Base-by-base conservation (phyloP, 768 basidiomycete species). In the Pulveroboletus sp. region DNA sequence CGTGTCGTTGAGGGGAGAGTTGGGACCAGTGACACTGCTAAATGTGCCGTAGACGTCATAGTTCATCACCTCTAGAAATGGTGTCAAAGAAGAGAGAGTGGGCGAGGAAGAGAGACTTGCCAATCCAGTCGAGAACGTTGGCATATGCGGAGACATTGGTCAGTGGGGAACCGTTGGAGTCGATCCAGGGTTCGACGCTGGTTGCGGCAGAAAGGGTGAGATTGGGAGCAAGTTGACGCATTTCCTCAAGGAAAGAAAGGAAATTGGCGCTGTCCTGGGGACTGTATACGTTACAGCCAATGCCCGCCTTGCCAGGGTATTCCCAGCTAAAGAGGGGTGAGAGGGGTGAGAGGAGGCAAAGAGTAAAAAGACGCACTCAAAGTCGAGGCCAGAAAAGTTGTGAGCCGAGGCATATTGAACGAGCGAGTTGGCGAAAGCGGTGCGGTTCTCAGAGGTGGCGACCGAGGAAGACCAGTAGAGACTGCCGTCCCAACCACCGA, bases 1-100 rank as follows among this genome's bases (percentile, higher is more conserved):
- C 0, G 78, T 74, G 68, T 95, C 85, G 50, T 84, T 73, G 32
- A 97, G 74, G 6, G 94, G 93, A 2, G 94, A 84, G 65, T 90
- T 91, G 13, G 94, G 82, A 1, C 92, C 92, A 41, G 79, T 74
- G 53, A 82, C 65, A 53, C 71, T 65, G 48, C 75, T 73, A 63
- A 76, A 77, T 20, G 74, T 71, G 16, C 82, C 80, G 57, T 71
- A 75, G 45, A 86, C 66, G 56, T 87, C 85, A 66, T 87, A 87
- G 64, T 81, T 82, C 85, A 87, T 87, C 43, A 85, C 69, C 47
- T 69, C 79, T 74, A 61, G 69, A 74, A 68, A 78, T 19, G 9
- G 35, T 14, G 37, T 68, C 13, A 66, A 52, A 7, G 16, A 8
- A 13, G 25, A 40, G 2, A 19, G 23, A 6, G 2, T 7, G 0